Evolutionary conservation across 768 basidiomycete species (phyloP).

Genomic region (Mycena polygramma): DNA sequence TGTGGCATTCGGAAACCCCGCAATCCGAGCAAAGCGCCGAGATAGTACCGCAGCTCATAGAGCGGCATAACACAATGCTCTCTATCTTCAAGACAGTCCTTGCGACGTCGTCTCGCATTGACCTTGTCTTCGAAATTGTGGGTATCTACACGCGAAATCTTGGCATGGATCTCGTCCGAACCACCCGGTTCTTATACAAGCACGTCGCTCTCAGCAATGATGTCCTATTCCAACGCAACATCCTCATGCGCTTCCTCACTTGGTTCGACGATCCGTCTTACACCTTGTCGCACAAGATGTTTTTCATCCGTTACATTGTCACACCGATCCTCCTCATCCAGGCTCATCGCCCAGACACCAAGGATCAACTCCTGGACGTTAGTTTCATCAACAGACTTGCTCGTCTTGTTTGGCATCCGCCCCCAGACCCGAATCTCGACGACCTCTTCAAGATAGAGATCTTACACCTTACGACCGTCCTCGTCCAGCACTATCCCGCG

Average conservation of each 20-base stretch:
- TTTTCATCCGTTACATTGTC: conserved; percentile 84
- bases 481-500: conserved; percentile 88
- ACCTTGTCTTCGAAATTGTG: conserved; percentile 90
- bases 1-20: conserved; percentile 76
- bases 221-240: conserved; percentile 79
- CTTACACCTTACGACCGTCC: conserved; percentile 87
- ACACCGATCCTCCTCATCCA: conserved; percentile 89
- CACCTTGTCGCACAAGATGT: conserved; percentile 82
- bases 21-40: conserved; percentile 58
- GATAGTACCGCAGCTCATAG: conserved; percentile 63
- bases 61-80: conserved; percentile 75
- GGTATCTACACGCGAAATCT: conserved; percentile 84
- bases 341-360: conserved; percentile 65
- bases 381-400: conserved; percentile 81
- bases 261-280: conserved; percentile 81
- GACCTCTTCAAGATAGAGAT: conserved; percentile 94
- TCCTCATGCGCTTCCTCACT: conserved; percentile 86
- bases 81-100: conserved; percentile 83
- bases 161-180: conserved; percentile 83
- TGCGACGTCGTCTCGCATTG: conserved; percentile 80
- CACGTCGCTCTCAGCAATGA: conserved; percentile 85
- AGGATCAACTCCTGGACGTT: conserved; percentile 75
- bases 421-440: conserved; percentile 73
- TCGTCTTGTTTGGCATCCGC: conserved; percentile 84
- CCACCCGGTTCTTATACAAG: conserved; percentile 88